These are phyloP conservation scores for Saccharomycopsis fodiens DNA, from an alignment of 805 yeast species.

Conservation along the genomic window DNA sequence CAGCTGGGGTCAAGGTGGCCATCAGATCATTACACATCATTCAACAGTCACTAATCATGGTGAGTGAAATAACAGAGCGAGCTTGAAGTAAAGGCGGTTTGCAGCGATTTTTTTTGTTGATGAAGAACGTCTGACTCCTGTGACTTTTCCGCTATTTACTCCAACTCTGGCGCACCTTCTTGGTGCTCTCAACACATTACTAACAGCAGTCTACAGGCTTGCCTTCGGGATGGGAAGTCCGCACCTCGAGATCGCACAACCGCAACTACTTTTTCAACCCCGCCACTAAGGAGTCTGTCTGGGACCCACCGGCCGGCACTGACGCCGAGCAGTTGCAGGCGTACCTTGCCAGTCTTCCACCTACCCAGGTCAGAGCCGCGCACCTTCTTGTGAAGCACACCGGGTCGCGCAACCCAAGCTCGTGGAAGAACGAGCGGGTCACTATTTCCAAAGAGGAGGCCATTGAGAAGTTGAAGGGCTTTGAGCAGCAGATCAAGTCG, in stretches of 20 bases:
- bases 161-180: too few species aligned
- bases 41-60: too few species aligned
- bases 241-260: conserved; percentile 69
- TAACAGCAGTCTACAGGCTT: conserved; percentile 52
- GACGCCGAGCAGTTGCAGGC: conserved; percentile 49
- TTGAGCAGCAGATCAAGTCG: conserved; percentile 47
- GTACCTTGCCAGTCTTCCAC: conserved; percentile 38
- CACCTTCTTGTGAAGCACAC: conserved; percentile 80
- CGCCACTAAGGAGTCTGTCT: conserved; percentile 61
- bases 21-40: too few species aligned
- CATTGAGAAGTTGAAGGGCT: conserved; percentile 47
- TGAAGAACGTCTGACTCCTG: too few species aligned
- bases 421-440: conserved; percentile 78
- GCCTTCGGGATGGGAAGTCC: conserved; percentile 79
- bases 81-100: too few species aligned
- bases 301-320: conserved; percentile 90
- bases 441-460: conserved; percentile 83
- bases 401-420: conserved; percentile 81
- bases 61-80: too few species aligned
- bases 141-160: too few species aligned
- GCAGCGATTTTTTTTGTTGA: too few species aligned
- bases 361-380: conserved; percentile 58
- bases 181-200: too few species aligned
- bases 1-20: too few species aligned
- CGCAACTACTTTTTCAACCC: conserved; percentile 78